Evolutionary conservation across 345 rosid genomes (phyloP).

Genomic region (Laguncularia racemosa): DNA sequence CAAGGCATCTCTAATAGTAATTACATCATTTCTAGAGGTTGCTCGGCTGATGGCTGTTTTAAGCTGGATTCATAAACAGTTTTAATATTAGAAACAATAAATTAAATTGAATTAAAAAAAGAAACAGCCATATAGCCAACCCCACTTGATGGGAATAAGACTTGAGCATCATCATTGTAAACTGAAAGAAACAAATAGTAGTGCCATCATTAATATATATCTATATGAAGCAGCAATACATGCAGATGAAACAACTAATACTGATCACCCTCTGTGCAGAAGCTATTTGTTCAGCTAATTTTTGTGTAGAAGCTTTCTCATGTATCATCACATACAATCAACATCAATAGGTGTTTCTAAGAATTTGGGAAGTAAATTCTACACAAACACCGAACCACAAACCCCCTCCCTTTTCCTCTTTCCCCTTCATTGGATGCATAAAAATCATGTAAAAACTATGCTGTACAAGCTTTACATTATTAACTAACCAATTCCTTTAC

Average conservation of each 20-base stretch:
- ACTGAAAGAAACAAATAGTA: not conserved
- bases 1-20: conserved; percentile 89
- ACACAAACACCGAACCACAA: no score
- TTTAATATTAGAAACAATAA: not conserved
- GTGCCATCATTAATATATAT: not conserved
- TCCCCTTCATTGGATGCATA: no score
- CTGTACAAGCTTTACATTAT: conserved; percentile 2
- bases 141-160: not conserved
- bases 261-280: no score
- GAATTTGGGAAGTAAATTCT: no score
- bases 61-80: conserved; percentile 41
- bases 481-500: conserved; percentile 90
- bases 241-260: no score
- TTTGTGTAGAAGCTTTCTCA: no score
- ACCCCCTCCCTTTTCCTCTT: no score
- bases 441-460: not conserved
- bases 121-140: not conserved
- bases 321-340: no score
- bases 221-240: no score
- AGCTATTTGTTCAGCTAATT: no score
- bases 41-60: conserved; percentile 94
- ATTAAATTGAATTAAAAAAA: not conserved
- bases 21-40: conserved; percentile 79
- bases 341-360: no score
- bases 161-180: not conserved